Percentiles rank a stretch among this genome's conserved stretches.
phyloP scores from a whole-genome alignment of 768 basidiomycete genomes.

The Holtermanniella nyarrowii region DNA sequence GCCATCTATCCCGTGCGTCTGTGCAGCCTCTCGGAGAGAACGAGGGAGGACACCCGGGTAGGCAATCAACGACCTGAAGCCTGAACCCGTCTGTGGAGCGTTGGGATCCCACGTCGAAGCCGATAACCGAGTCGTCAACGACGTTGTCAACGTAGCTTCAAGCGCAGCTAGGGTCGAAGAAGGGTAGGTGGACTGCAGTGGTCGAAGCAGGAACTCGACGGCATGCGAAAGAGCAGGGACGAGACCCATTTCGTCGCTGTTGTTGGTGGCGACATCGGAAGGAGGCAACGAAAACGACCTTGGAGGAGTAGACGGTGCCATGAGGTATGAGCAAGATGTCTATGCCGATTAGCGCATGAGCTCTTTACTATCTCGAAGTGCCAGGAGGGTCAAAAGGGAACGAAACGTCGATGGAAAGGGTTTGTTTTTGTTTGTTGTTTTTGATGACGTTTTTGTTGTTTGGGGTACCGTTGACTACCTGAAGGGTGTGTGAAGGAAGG shows the following conservation, averaged over 20 bases:
- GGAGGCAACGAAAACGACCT: not conserved
- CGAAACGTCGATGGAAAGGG: too few species aligned
- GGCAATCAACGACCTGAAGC: conserved; percentile 35
- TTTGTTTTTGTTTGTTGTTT: too few species aligned
- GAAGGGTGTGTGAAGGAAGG: too few species aligned
- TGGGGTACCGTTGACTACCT: too few species aligned
- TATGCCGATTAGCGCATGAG: too few species aligned
- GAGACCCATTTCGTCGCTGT: not conserved
- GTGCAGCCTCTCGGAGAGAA: conserved; percentile 22
- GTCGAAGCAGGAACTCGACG: not conserved
- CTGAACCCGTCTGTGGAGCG: conserved; percentile 30
- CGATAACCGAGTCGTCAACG: not conserved
- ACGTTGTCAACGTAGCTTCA: not conserved
- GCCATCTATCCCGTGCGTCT: conserved; percentile 14
- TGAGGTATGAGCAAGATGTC: too few species aligned
- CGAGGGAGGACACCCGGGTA: conserved; percentile 20
- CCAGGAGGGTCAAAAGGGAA: too few species aligned
- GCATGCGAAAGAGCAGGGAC: not conserved
- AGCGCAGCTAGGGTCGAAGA: not conserved
- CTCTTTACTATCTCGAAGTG: too few species aligned
- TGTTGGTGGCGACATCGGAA: not conserved
- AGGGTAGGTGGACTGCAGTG: not conserved
- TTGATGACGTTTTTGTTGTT: too few species aligned
- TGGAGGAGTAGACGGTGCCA: not conserved
- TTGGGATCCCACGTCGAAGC: conserved; percentile 31